Conservation (phyloP, 768 basidiomycete genomes). For the Russula foetens region DNA sequence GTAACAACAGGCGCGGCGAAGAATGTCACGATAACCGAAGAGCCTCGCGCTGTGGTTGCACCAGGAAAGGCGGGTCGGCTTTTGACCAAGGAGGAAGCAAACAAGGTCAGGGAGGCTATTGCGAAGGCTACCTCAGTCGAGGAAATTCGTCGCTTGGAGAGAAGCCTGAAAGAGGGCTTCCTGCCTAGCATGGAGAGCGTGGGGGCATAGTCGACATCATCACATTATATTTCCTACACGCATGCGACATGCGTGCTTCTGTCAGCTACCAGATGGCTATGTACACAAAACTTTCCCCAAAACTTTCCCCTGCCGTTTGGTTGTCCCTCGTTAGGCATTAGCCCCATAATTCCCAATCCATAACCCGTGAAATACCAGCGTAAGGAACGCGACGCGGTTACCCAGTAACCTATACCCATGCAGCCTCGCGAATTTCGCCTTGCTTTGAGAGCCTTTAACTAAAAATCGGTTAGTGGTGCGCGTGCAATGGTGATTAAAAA, state of each 20-base stretch:
- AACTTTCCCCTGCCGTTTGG: not conserved
- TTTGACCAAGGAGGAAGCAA: constrained; percentile 88
- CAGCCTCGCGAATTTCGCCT: constrained; percentile 53
- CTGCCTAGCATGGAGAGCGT: constrained; percentile 71
- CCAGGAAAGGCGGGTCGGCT: constrained; percentile 72
- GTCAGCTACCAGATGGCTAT: constrained; percentile 1
- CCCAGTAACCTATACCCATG: constrained; percentile 65
- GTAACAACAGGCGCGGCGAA: constrained; percentile 63
- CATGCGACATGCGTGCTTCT: not conserved
- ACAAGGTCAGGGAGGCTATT: constrained; percentile 80
- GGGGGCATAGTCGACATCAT: constrained; percentile 48
- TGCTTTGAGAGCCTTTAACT: constrained; percentile 67
- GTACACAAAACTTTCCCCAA: not conserved
- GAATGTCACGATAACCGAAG: constrained; percentile 57
- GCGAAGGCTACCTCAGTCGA: constrained; percentile 87
- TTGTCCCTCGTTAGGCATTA: constrained; percentile 15
- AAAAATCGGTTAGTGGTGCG: constrained; percentile 18
- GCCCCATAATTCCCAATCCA: constrained; percentile 58
- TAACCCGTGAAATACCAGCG: constrained; percentile 58
- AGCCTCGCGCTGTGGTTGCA: constrained; percentile 53
- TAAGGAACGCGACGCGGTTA: constrained; percentile 53
- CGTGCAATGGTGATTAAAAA: constrained; percentile 2
- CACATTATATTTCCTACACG: constrained; percentile 4
- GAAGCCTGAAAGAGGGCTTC: constrained; percentile 78
- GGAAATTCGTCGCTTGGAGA: constrained; percentile 77